Percentiles rank a stretch among this genome's conserved stretches.
Evolutionary conservation across 2,329 filamentous ascomycete genomes (phyloP).

Genomic region (Clonostachys chloroleuca): DNA sequence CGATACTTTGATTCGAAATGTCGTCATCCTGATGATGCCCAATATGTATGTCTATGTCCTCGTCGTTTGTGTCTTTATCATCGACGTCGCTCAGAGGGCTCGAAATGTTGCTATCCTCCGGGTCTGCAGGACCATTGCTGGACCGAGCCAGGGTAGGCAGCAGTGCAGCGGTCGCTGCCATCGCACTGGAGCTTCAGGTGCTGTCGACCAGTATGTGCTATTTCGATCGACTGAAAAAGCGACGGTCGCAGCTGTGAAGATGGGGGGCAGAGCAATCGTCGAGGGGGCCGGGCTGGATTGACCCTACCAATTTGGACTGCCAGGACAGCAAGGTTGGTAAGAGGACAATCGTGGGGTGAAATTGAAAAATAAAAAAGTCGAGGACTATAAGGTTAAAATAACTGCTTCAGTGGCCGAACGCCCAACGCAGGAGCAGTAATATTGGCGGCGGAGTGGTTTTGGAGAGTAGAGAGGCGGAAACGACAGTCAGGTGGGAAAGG

Average conservation of each 20-base stretch:
- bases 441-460: no score
- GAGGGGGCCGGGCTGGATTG: neutral
- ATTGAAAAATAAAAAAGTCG: no score
- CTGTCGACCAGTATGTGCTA: no score
- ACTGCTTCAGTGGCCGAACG: no score
- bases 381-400: no score
- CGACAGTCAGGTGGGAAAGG: no score
- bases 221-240: no score
- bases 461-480: no score
- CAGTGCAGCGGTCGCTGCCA: conserved; percentile 50
- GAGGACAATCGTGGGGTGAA: no score
- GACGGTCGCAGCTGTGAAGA: no score
- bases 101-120: conserved; percentile 68
- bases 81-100: conserved; percentile 93
- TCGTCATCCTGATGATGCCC: conserved; percentile 15
- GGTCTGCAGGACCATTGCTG: conserved; percentile 31
- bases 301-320: neutral
- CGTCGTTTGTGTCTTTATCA: conserved; percentile 69
- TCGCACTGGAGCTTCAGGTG: conserved; percentile 12
- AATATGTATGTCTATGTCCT: conserved; percentile 54
- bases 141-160: conserved; percentile 42
- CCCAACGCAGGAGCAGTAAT: no score
- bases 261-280: neutral
- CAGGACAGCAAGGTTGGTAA: no score
- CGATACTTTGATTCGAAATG: conserved; percentile 16